A percentile compares a stretch with the other conserved stretches of the same genome.
Evolutionary conservation across 305 asterid species (phyloP).

Genomic region (Caryopteris hybrid): DNA sequence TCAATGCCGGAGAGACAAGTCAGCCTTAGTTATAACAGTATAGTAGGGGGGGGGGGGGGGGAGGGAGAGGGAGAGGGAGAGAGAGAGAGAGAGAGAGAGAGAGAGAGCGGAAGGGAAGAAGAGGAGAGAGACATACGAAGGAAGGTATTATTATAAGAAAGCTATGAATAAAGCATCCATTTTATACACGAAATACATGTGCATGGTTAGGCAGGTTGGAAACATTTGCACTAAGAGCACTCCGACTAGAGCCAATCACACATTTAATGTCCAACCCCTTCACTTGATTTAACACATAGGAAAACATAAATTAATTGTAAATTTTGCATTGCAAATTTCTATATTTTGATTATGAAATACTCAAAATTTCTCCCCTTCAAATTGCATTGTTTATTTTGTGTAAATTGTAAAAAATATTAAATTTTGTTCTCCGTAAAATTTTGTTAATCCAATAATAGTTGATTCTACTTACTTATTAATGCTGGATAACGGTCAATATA

Average conservation of each 20-base stretch:
- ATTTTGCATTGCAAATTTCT: not conserved
- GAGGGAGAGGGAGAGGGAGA: not conserved
- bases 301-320: not conserved
- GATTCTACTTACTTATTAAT: not conserved
- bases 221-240: not conserved
- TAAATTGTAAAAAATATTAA: not conserved
- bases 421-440: not conserved
- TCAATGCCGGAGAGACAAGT: constrained; percentile 64
- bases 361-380: not conserved
- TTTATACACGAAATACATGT: constrained; percentile 8
- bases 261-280: not conserved
- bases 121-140: constrained; percentile 11
- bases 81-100: constrained; percentile 8
- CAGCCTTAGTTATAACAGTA: constrained; percentile 36
- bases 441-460: not conserved
- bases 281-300: not conserved
- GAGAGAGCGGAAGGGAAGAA: too few relatives aligned
- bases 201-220: constrained; percentile 17
- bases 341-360: too few relatives aligned
- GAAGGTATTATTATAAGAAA: not conserved
- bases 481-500: not conserved
- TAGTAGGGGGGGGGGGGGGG: constrained; percentile 21
- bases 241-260: not conserved
- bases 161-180: not conserved
- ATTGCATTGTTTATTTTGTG: not conserved